Evolutionary conservation across 306 rosid species (phyloP), one percentile per base, ranked within the genome.

Genomic region (Spatholobus suberectus): DNA sequence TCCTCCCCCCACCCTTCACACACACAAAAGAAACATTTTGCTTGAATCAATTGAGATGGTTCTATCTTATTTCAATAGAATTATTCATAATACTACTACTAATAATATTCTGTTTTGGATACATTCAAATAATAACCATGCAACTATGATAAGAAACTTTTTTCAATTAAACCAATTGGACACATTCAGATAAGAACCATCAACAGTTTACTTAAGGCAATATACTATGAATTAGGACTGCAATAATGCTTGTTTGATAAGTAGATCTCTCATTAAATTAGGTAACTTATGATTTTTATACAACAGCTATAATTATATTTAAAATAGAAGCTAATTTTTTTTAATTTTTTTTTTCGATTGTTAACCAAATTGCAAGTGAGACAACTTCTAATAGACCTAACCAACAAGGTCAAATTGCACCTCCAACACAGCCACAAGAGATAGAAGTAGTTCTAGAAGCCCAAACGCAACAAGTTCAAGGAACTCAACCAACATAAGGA

Each of bases 211-310:
- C 58, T 70, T 59, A 21, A 18, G 7, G 27, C 9, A 65, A 27
- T 24, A 35, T 43, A 78, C 23, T 20, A 66, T 58, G 40, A 73
- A 52, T 24, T 4, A n/a, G 61, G 43, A 44, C 77, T 51, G 18
- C 29, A 83, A 44, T 57, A 41, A 78, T 82, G 27, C 24, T 77
- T 57, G 82, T 52, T 71, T 83, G 71, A 79, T 58, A 78, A 58
- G 32, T 71, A 43, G 5, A 29, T 75, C 57, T 35, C 58, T 54
- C 38, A 35, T 17, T 68, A n/a, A 83, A 63, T 71, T 75, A 34
- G 66, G 41, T 55, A 18, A 75, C n/a, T n/a, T n/a, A n/a, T n/a
- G n/a, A n/a, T n/a, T n/a, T n/a, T n/a, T n/a, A n/a, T n/a, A n/a
- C n/a, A n/a, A n/a, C n/a, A n/a, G n/a, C n/a, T n/a, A n/a, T n/a